Percentiles rank a stretch among this genome's conserved stretches.
Evolutionary conservation across 129 eudicot genomes (phyloP).

Genomic region (Arctium minus): DNA sequence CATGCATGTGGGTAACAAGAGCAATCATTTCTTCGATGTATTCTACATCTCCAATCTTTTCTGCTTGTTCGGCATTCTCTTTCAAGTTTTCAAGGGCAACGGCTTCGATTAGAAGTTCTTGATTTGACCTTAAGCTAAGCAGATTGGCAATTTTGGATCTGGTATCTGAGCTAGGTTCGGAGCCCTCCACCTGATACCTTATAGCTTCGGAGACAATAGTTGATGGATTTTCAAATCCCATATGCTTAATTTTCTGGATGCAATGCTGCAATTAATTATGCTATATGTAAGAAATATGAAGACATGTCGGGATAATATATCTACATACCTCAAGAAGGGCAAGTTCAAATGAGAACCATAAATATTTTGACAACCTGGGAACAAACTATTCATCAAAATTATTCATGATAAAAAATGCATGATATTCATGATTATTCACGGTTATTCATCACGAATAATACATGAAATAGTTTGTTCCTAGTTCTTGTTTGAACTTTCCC

Average conservation of each 20-base stretch:
- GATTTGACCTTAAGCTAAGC: slow-evolving; percentile 76
- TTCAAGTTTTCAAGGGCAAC: slow-evolving; percentile 95
- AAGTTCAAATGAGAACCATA: not conserved
- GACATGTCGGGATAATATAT: not conserved
- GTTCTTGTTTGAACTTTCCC: not conserved
- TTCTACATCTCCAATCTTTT: slow-evolving; percentile 70
- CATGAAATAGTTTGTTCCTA: not conserved
- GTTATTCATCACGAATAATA: not conserved
- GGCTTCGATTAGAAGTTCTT: slow-evolving; percentile 84
- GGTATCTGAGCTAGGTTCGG: slow-evolving; percentile 62
- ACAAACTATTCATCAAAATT: not conserved
- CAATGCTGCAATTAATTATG: slow-evolving; percentile 47
- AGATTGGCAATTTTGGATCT: slow-evolving; percentile 65
- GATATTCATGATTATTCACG: too few species aligned
- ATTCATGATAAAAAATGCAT: not conserved
- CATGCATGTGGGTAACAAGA: slow-evolving; percentile 83
- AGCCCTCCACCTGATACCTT: slow-evolving; percentile 67
- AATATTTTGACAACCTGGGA: not conserved
- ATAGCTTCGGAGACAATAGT: slow-evolving; percentile 51
- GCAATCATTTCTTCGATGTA: slow-evolving; percentile 72
- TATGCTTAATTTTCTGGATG: slow-evolving; percentile 62
- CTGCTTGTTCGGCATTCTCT: slow-evolving; percentile 96
- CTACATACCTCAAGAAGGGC: not conserved
- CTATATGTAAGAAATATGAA: slow-evolving; percentile 1
- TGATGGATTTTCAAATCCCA: slow-evolving; percentile 52